A percentile compares a stretch with the other conserved stretches of the same genome.
Evolutionary conservation across 1,284 basidiomycete species (phyloP).

Genomic region (Chalciporus sp.): DNA sequence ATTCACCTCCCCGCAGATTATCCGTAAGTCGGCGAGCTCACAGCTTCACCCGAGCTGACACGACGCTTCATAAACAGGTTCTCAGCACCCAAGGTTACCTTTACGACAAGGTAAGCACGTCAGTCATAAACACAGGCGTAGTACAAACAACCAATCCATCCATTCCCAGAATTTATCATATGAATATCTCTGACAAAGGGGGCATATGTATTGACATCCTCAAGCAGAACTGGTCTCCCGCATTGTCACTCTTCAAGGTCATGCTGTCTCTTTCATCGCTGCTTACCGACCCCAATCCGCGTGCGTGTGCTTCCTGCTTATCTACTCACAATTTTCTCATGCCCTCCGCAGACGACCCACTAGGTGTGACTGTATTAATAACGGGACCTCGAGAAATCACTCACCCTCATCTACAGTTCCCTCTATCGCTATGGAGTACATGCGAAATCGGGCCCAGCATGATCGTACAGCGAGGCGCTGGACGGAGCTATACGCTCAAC

Average conservation of each 20-base stretch:
- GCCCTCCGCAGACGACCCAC: constrained; percentile 58
- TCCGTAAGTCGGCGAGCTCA: constrained; percentile 53
- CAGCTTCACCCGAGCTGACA: not conserved
- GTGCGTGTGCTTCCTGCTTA: constrained; percentile 44
- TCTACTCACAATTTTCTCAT: constrained; percentile 5
- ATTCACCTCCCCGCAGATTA: constrained; percentile 78
- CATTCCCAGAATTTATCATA: constrained; percentile 82
- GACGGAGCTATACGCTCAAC: constrained; percentile 52
- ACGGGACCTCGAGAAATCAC: not conserved
- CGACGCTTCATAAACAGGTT: constrained; percentile 52
- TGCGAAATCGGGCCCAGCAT: constrained; percentile 62
- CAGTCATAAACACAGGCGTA: not conserved
- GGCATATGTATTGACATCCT: constrained; percentile 81
- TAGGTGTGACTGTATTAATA: constrained; percentile 46
- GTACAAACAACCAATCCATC: not conserved
- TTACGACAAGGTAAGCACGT: constrained; percentile 66
- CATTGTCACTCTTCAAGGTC: constrained; percentile 88
- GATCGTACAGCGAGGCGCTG: constrained; percentile 53
- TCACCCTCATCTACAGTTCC: constrained; percentile 50
- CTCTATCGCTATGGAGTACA: constrained; percentile 70
- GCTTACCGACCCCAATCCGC: constrained; percentile 87
- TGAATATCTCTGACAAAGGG: constrained; percentile 84
- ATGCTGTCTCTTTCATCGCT: constrained; percentile 86
- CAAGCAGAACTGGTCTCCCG: constrained; percentile 90
- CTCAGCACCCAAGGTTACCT: constrained; percentile 78